phyloP scores from a whole-genome alignment of 768 basidiomycete genomes.

The Albatrellus ellisii region DNA sequence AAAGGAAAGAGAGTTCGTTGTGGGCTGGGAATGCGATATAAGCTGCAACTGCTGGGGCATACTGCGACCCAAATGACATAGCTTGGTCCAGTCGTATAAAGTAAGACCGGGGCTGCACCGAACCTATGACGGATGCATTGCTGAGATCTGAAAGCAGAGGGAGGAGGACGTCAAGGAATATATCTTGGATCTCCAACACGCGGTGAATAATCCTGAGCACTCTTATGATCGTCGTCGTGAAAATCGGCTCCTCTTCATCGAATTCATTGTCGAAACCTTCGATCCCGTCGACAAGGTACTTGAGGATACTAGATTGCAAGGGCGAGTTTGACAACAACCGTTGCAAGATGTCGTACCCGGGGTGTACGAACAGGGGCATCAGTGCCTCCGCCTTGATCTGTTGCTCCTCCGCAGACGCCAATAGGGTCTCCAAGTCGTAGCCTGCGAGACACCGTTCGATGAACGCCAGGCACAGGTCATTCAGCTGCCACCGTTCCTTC shows the following conservation, averaged over 20 bases:
- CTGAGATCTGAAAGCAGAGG: constrained; percentile 62
- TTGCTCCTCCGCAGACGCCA: constrained; percentile 42
- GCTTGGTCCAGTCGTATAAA: constrained; percentile 68
- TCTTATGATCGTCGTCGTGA: constrained; percentile 64
- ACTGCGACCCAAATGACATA: constrained; percentile 52
- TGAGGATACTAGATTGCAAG: constrained; percentile 61
- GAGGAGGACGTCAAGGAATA: constrained; percentile 81
- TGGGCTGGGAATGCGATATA: constrained; percentile 64
- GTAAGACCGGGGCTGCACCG: constrained; percentile 48
- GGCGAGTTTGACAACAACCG: constrained; percentile 61
- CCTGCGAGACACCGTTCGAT: constrained; percentile 74
- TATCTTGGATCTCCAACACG: constrained; percentile 72
- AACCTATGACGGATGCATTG: constrained; percentile 38
- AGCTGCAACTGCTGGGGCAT: constrained; percentile 71
- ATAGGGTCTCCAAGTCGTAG: constrained; percentile 67
- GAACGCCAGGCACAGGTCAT: constrained; percentile 74
- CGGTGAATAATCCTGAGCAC: constrained; percentile 74
- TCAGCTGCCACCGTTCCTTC: constrained; percentile 76
- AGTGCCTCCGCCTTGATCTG: constrained; percentile 38
- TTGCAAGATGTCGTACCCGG: constrained; percentile 79
- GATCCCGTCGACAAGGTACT: constrained; percentile 71
- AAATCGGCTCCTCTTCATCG: constrained; percentile 56
- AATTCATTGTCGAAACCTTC: constrained; percentile 62
- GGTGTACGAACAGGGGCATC: constrained; percentile 52
- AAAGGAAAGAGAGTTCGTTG: constrained; percentile 60